Percentiles rank a stretch among this genome's conserved stretches.
Evolutionary conservation across 2,329 filamentous ascomycete genomes (phyloP).

Genomic region (Geosmithia morbida): DNA sequence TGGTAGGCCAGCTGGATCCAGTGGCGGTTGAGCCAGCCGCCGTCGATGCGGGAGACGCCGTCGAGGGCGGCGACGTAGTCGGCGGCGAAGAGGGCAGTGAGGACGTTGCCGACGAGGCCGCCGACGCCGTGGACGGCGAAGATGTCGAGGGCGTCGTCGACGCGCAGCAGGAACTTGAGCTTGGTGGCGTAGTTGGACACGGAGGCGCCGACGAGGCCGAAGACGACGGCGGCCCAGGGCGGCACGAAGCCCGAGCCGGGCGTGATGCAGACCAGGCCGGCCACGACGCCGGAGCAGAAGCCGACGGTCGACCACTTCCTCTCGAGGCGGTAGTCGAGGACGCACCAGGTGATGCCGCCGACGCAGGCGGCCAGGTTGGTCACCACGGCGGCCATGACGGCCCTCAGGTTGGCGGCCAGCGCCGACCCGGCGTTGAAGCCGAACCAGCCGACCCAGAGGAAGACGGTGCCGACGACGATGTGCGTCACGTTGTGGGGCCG

Average conservation of each 20-base stretch:
- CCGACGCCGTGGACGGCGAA: conserved; percentile 73
- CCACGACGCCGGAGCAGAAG: conserved; percentile 83
- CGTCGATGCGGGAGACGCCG: conserved; percentile 48
- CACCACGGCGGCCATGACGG: conserved; percentile 74
- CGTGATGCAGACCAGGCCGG: conserved; percentile 77
- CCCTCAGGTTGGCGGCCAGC: conserved; percentile 66
- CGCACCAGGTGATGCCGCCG: conserved; percentile 78
- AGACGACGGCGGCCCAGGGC: conserved; percentile 70
- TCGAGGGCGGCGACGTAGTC: conserved; percentile 76
- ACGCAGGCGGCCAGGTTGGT: conserved; percentile 77
- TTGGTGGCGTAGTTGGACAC: conserved; percentile 86
- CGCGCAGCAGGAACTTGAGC: conserved; percentile 67
- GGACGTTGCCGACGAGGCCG: conserved; percentile 64
- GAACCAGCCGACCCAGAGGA: conserved; percentile 93
- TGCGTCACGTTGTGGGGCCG: conserved; percentile 87
- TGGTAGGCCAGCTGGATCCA: conserved; percentile 78
- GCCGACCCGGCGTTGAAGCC: conserved; percentile 87
- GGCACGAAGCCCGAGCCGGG: conserved; percentile 73
- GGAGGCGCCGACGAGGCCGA: conserved; percentile 59
- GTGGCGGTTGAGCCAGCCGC: conserved; percentile 73
- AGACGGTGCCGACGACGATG: conserved; percentile 83
- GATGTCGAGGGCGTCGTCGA: conserved; percentile 81
- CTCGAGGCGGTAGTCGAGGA: conserved; percentile 79
- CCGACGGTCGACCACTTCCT: conserved; percentile 87
- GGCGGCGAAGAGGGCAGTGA: conserved; percentile 71